phyloP scores from a whole-genome alignment of 1,139 yeast genomes.

The Pichia sp. region DNA sequence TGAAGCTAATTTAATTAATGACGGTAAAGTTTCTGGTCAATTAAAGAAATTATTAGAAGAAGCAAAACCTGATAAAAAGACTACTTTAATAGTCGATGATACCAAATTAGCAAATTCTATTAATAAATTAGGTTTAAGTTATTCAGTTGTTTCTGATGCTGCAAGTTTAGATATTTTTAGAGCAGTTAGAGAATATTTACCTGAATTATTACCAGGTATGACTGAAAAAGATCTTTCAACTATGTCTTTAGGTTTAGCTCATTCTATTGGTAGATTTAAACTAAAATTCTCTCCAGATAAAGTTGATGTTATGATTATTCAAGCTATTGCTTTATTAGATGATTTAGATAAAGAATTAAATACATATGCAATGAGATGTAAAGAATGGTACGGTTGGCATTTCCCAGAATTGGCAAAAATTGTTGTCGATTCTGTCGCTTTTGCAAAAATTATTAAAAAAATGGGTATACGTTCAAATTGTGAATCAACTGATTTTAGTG shows the following conservation, averaged over 20 bases:
- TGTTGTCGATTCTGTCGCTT: slow-evolving; percentile 91
- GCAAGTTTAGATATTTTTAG: slow-evolving; percentile 92
- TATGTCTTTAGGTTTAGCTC: slow-evolving; percentile 96
- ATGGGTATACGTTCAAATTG: slow-evolving; percentile 96
- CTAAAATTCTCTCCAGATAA: slow-evolving; percentile 96
- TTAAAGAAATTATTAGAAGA: slow-evolving; percentile 72
- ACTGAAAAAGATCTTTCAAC: slow-evolving; percentile 78
- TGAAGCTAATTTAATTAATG: slow-evolving; percentile 87
- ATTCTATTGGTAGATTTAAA: slow-evolving; percentile 96
- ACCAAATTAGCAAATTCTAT: slow-evolving; percentile 94
- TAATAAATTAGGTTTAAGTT: slow-evolving; percentile 85
- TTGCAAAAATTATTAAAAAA: slow-evolving; percentile 82
- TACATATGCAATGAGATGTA: slow-evolving; percentile 96
- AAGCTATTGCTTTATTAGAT: slow-evolving; percentile 94
- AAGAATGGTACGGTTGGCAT: slow-evolving; percentile 99
- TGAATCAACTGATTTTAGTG: slow-evolving; percentile 82
- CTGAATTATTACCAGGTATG: slow-evolving; percentile 90
- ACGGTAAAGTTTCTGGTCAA: slow-evolving; percentile 87
- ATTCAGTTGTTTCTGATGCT: slow-evolving; percentile 88
- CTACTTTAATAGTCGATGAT: slow-evolving; percentile 88
- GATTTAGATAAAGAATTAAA: slow-evolving; percentile 96
- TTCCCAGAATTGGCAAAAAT: slow-evolving; percentile 99
- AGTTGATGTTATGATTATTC: slow-evolving; percentile 97
- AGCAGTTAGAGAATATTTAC: slow-evolving; percentile 89
- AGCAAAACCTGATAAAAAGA: slow-evolving; percentile 81